phyloP scores from a whole-genome alignment of 768 basidiomycete genomes.

The Imleria badia region DNA sequence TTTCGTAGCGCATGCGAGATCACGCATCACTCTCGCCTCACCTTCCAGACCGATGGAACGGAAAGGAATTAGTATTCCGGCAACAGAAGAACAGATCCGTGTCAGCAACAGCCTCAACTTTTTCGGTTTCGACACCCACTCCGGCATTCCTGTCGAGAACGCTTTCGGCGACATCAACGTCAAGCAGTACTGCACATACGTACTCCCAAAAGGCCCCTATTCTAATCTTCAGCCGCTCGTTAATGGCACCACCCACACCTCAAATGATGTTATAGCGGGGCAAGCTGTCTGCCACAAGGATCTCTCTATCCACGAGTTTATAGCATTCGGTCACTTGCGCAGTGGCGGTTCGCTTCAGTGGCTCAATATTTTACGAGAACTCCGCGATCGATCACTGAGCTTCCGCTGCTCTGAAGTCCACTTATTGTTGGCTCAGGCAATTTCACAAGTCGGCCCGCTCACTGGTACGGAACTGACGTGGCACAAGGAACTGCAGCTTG shows the following conservation, averaged over 20 bases:
- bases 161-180: slow-evolving; percentile 16
- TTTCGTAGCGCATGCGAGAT: slow-evolving; percentile 1
- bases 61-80: slow-evolving; percentile 10
- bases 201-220: slow-evolving; percentile 35
- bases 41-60: slow-evolving; percentile 29
- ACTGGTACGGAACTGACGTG: too few relatives aligned
- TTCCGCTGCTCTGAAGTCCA: too few relatives aligned
- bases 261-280: too few relatives aligned
- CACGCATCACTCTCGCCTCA: slow-evolving; percentile 39
- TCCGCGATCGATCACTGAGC: too few relatives aligned
- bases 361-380: slow-evolving; percentile 47
- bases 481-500: too few relatives aligned
- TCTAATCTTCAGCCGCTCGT: slow-evolving; percentile 33
- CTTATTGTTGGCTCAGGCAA: too few relatives aligned
- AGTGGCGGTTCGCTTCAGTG: slow-evolving; percentile 46
- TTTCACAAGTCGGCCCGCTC: too few relatives aligned
- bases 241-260: too few relatives aligned
- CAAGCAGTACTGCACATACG: slow-evolving; percentile 27
- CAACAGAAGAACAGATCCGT: slow-evolving; percentile 15
- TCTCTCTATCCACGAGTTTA: slow-evolving; percentile 42
- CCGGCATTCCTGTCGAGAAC: slow-evolving; percentile 6
- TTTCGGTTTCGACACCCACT: slow-evolving; percentile 26
- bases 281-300: slow-evolving; percentile 41
- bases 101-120: slow-evolving; percentile 33
- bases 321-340: slow-evolving; percentile 40